These are phyloP conservation scores for Pyrus bretschneideri DNA, from an alignment of 306 rosid species.

Conservation along the genomic window DNA sequence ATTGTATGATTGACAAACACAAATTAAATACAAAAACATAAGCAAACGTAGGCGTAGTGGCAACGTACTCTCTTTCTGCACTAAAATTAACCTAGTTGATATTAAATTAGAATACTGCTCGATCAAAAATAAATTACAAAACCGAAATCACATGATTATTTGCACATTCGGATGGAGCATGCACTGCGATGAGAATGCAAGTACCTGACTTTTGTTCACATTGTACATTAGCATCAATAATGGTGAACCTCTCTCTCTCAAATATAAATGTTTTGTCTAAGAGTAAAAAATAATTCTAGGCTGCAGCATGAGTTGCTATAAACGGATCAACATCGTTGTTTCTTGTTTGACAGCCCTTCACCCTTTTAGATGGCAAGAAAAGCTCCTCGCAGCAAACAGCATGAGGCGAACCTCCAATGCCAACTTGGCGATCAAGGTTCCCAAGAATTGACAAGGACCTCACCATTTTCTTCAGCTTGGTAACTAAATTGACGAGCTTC, in stretches of 20 bases:
- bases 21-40: not conserved
- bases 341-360: not conserved
- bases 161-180: too few relatives aligned
- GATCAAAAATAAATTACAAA: too few relatives aligned
- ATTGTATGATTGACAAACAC: not conserved
- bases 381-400: conserved; percentile 30
- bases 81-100: too few relatives aligned
- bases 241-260: not conserved
- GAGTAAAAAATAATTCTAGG: conserved; percentile 27
- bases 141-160: too few relatives aligned
- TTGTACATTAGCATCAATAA: too few relatives aligned
- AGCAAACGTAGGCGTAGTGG: too few relatives aligned
- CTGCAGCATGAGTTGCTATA: conserved; percentile 18
- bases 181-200: too few relatives aligned
- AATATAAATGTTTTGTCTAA: conserved; percentile 28
- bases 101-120: too few relatives aligned
- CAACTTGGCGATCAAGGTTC: not conserved
- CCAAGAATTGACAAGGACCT: not conserved
- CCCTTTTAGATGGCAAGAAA: conserved; percentile 14
- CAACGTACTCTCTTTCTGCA: too few relatives aligned
- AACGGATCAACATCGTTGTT: conserved; percentile 3
- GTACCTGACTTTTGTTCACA: too few relatives aligned
- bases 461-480: conserved; percentile 24
- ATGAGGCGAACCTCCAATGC: not conserved
- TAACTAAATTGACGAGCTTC: conserved; percentile 14